Evolutionary conservation across 352 stramenopile genomes (phyloP), one percentile per base, ranked within the genome.

Genomic region (Poterioochromonas sp.): DNA sequence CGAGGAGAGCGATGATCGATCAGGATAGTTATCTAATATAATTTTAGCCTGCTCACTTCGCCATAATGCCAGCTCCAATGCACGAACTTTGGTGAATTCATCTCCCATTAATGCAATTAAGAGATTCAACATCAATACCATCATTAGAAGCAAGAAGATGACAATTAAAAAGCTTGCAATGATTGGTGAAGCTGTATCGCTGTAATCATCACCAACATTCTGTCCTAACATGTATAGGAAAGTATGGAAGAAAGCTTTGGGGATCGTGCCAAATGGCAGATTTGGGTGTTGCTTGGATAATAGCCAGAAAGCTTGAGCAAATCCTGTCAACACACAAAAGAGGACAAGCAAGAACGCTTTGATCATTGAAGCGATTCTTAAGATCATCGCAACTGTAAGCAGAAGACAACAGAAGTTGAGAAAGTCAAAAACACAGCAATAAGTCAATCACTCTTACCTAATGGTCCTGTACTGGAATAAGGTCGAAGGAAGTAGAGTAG

Each of bases 121-220:
- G 15, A 83, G 78, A n/a, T 83, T 83, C 26, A 83, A 64, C 76
- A 83, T 29, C 22, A 83, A 12, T 34, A 82, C 77, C 22, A 64
- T 43, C 77, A 83, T 64, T 41, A 58, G 77, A 26, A 65, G 2
- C 79, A 80, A 60, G 40, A 77, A 82, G 26, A 81, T 37, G 20
- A 62, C 71, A 29, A 40, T 34, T 41, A 76, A 5, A 43, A 79
- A 41, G 0, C 39, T 5, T 22, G 22, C 73, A 39, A 81, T 81
- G 3, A 5, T 43, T 39, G 54, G 54, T 15, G 54, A 39, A 32
- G 34, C 54, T 12, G 54, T 65, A 39, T 39, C n/a, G 5, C 26
- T 22, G n/a, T 29, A 65, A 39, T 11, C 11, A 32, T 12, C 5
- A 22, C 5, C n/a, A 39, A 39, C 8, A 39, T 39, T 65, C n/a